These are phyloP conservation scores for Hibiscus syriacus DNA, from an alignment of 345 rosid genomes.

Conservation along the genomic window DNA sequence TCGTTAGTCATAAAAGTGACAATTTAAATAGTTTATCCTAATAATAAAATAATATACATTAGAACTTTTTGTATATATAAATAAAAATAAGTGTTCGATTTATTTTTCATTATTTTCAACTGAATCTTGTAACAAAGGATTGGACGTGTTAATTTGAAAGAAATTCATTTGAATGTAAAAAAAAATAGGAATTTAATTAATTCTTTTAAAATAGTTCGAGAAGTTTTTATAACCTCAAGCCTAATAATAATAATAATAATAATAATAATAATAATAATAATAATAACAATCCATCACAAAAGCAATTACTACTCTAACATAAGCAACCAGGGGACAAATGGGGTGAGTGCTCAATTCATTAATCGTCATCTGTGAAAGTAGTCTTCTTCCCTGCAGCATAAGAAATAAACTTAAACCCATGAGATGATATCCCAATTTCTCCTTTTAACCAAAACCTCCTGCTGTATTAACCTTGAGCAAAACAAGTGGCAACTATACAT, in stretches of 20 bases:
- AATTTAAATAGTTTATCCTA: too few species aligned
- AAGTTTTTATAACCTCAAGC: too few species aligned
- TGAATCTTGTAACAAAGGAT: too few species aligned
- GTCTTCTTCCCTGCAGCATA: slow-evolving; percentile 33
- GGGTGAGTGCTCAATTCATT: not conserved
- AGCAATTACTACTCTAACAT: not conserved
- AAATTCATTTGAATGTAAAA: too few species aligned
- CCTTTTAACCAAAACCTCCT: not conserved
- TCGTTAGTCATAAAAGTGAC: too few species aligned
- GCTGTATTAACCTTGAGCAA: not conserved
- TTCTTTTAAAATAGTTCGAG: too few species aligned
- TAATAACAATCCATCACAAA: not conserved
- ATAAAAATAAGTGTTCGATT: too few species aligned
- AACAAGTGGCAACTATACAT: not conserved
- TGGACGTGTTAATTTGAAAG: too few species aligned
- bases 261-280: not conserved
- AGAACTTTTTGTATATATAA: too few species aligned
- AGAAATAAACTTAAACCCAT: not conserved
- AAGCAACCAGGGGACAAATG: not conserved
- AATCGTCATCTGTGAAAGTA: slow-evolving; percentile 28
- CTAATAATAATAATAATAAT: not conserved
- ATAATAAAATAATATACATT: too few species aligned
- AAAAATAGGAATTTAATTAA: too few species aligned
- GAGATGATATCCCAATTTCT: not conserved
- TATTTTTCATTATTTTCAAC: too few species aligned